Evolutionary conservation across 768 basidiomycete species (phyloP).

Genomic region (Scleroderma bovista): DNA sequence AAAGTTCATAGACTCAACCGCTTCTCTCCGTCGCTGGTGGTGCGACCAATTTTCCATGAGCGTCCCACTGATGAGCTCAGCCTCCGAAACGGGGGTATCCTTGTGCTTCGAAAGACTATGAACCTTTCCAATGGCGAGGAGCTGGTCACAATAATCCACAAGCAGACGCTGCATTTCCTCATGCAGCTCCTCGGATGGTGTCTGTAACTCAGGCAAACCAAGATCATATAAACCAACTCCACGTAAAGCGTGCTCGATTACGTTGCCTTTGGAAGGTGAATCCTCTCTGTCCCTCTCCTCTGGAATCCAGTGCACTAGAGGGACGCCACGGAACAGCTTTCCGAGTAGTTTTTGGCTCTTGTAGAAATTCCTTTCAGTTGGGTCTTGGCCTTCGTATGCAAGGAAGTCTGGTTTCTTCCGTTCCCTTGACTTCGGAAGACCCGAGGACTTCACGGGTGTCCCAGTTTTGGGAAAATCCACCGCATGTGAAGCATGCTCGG

Average conservation of each 20-base stretch:
- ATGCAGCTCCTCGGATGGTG: slow-evolving; percentile 21
- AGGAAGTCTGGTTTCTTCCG: slow-evolving; percentile 38
- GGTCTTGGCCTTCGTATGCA: slow-evolving; percentile 33
- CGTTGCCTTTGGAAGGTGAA: slow-evolving; percentile 23
- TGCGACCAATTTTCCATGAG: slow-evolving; percentile 41
- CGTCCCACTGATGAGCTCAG: slow-evolving; percentile 41
- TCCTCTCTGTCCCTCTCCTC: slow-evolving; percentile 10
- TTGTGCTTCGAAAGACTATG: slow-evolving; percentile 34
- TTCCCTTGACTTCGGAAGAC: slow-evolving; percentile 27
- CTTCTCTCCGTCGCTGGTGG: slow-evolving; percentile 36
- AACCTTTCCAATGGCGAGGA: slow-evolving; percentile 30
- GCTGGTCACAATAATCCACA: slow-evolving; percentile 30
- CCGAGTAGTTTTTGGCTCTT: slow-evolving; percentile 40
- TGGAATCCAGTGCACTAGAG: slow-evolving; percentile 29
- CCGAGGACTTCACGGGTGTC: slow-evolving; percentile 31
- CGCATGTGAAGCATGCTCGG: slow-evolving; percentile 41
- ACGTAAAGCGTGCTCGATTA: slow-evolving; percentile 22
- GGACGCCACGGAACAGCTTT: slow-evolving; percentile 40
- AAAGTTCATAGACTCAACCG: slow-evolving; percentile 38
- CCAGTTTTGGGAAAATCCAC: slow-evolving; percentile 47
- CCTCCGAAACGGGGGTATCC: slow-evolving; percentile 32
- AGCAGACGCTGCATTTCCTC: slow-evolving; percentile 35
- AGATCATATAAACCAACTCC: slow-evolving; percentile 22
- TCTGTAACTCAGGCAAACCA: slow-evolving; percentile 26
- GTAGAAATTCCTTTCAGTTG: slow-evolving; percentile 28